These are phyloP conservation scores for Hericium erinaceus DNA, from an alignment of 768 basidiomycete genomes.

Conservation along the genomic window DNA sequence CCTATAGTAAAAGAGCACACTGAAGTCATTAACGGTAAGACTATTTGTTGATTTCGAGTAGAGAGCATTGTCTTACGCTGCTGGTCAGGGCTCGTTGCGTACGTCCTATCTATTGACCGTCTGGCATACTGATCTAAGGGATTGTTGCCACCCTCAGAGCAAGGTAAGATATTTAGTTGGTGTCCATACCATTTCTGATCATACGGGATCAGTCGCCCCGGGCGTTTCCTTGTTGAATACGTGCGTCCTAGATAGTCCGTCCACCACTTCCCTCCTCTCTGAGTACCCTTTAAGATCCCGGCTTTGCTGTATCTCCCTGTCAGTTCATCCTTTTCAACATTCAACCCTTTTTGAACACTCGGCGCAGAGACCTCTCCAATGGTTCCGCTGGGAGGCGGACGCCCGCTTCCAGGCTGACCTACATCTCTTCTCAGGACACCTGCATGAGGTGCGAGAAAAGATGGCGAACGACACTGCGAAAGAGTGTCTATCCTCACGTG, in stretches of 20 bases:
- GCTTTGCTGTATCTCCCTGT: conserved; percentile 7
- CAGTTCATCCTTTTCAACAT: not conserved
- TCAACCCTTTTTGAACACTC: not conserved
- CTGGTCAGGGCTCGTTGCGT: too few relatives aligned
- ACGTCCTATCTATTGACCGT: too few relatives aligned
- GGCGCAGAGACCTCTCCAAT: conserved; percentile 3
- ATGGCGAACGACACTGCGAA: not conserved
- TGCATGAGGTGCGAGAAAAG: not conserved
- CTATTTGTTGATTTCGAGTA: not conserved
- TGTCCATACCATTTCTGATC: too few relatives aligned
- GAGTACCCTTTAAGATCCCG: not conserved
- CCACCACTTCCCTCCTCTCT: not conserved
- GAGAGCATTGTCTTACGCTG: too few relatives aligned
- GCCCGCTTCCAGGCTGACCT: not conserved
- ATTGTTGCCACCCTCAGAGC: not conserved
- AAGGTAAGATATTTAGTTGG: not conserved
- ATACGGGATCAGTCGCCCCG: not conserved
- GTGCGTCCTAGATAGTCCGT: not conserved
- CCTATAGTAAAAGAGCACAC: not conserved
- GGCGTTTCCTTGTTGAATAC: not conserved
- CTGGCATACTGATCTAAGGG: too few relatives aligned
- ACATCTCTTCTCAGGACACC: not conserved
- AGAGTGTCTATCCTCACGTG: conserved; percentile 3
- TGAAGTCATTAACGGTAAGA: not conserved
- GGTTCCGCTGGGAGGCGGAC: conserved; percentile 7